phyloP scores from a whole-genome alignment of 2,329 filamentous ascomycete genomes.

The Phyllosticta citribraziliensis region DNA sequence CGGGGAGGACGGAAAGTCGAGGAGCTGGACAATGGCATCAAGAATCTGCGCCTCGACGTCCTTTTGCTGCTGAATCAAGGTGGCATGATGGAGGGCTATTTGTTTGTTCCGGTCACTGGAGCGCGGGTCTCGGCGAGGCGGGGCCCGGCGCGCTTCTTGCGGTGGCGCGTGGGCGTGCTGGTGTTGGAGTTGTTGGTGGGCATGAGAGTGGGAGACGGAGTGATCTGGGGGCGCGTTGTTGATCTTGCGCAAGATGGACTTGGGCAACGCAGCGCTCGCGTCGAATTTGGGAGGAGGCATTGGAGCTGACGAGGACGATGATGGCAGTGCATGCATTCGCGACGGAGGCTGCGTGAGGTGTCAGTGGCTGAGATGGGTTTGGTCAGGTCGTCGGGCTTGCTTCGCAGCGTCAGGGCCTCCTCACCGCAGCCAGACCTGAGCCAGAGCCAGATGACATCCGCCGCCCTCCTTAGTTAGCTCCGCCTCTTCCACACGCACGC shows the following conservation, averaged over 20 bases:
- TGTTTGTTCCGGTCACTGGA: conserved; percentile 39
- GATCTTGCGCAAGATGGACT: conserved; percentile 37
- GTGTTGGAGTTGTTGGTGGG: neutral
- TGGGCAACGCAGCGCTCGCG: conserved; percentile 26
- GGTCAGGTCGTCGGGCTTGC: neutral
- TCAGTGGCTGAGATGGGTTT: neutral
- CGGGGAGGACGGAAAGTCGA: conserved; percentile 49
- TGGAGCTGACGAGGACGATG: neutral
- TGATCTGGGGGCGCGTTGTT: conserved; percentile 12
- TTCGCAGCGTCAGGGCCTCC: conserved; percentile 2
- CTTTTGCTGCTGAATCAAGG: conserved; percentile 72
- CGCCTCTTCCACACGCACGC: neutral
- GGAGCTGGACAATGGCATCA: conserved; percentile 59
- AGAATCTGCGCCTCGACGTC: conserved; percentile 66
- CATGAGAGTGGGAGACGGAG: neutral
- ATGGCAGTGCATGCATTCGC: conserved; percentile 2
- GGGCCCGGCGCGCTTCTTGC: conserved; percentile 15
- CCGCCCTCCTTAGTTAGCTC: neutral
- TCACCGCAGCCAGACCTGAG: neutral
- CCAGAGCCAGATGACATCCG: neutral
- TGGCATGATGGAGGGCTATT: conserved; percentile 72
- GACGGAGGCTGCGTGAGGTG: conserved; percentile 4
- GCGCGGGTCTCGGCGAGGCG: conserved; percentile 15
- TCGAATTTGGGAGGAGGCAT: conserved; percentile 9
- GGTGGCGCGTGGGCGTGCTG: neutral